A percentile compares a stretch with the other conserved stretches of the same genome.
phyloP scores from a whole-genome alignment of 306 rosid genomes.

The Comarum palustre region DNA sequence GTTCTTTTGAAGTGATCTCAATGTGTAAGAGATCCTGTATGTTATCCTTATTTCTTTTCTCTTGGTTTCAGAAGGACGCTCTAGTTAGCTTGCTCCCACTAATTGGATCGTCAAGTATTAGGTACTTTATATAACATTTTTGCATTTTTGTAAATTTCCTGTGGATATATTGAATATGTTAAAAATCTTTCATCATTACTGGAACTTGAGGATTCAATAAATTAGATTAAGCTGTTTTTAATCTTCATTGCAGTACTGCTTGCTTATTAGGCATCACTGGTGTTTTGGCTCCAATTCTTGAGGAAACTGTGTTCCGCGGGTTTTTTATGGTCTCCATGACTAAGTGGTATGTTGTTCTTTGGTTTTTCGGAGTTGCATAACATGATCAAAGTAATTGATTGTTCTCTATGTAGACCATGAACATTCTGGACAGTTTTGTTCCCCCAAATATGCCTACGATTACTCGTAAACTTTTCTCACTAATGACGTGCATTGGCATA shows the following conservation, averaged over 20 bases:
- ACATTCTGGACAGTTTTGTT: neutral
- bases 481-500: neutral
- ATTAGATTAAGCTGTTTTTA: conserved; percentile 15
- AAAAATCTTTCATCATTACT: neutral
- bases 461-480: neutral
- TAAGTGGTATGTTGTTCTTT: conserved; percentile 57
- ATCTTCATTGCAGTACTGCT: conserved; percentile 69
- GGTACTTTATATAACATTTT: conserved; percentile 41
- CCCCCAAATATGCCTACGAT: neutral
- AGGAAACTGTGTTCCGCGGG: conserved; percentile 89
- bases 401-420: neutral
- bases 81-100: conserved; percentile 87
- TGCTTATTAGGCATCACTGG: conserved; percentile 88
- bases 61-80: conserved; percentile 84
- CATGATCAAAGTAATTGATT: neutral
- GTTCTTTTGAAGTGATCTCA: neutral
- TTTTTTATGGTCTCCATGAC: conserved; percentile 86
- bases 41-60: conserved; percentile 12
- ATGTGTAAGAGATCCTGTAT: conserved; percentile 13
- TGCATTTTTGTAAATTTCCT: conserved; percentile 6
- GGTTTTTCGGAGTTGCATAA: neutral
- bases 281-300: conserved; percentile 91
- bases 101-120: conserved; percentile 80
- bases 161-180: neutral
- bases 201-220: neutral